Evolutionary conservation across 306 rosid species (phyloP), one percentile per base, ranked within the genome.

Genomic region (Vicia villosa): DNA sequence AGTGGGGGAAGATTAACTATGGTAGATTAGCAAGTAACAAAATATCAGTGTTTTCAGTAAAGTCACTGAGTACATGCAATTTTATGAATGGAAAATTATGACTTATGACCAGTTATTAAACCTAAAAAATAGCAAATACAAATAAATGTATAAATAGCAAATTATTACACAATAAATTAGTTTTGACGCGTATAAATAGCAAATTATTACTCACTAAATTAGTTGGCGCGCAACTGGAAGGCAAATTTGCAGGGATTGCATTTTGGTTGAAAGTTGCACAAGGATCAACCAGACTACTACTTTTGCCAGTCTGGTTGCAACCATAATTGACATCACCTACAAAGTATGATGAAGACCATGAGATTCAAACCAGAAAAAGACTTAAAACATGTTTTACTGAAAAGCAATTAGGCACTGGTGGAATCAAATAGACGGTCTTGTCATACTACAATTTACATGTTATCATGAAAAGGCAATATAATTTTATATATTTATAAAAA

Each of bases 121-220:
- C 19, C 7, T 21, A 26, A 36, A 2, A 63, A 37, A 62, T 62
- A 54, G 55, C 22, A 71, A 82, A 64, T 28, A 66, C 59, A 43
- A 58, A 76, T 34, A 71, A 70, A 57, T 67, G 43, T 15, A 41
- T 11, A 38, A 37, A 62, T 17, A 60, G 22, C 54, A 54, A 70
- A 64, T 58, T 46, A 64, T 17, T 34, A 79, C 98, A 86, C 86
- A 88, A 97, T 6, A 71, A 47, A 36, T 77, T 76, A 65, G 70
- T 72, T 36, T 34, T 34, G 38, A 6, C 38, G 38, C 10, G 43
- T 15, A 41, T 11, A 38, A 37, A 62, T 17, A 60, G 22, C 47
- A 54, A 70, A 64, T 58, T 40, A 64, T 17, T 72, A 79, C 98
- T 88, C 86, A 88, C 98, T 6, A 71, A 47, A 36, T 79, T 78